Conservation (phyloP, 73 alveolate species). For the Diophrys appendiculata region DNA sequence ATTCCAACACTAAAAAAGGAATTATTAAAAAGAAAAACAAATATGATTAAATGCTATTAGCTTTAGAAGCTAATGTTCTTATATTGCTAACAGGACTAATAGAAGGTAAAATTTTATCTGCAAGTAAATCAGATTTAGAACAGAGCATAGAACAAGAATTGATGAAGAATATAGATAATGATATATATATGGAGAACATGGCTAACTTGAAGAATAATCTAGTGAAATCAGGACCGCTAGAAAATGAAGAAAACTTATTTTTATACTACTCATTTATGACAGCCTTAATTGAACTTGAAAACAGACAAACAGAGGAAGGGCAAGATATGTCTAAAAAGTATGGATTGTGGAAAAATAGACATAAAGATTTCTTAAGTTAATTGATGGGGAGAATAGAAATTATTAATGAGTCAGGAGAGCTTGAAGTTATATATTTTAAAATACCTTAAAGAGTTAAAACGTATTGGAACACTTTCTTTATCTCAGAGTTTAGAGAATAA, state of each 20-base stretch:
- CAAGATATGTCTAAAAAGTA: not conserved
- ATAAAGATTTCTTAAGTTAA: not conserved
- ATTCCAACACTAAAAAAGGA: not conserved
- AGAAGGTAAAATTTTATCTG: not conserved
- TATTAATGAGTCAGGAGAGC: not conserved
- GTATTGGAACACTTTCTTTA: not conserved
- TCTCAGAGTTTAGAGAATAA: not conserved
- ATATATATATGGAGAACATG: conserved; percentile 8
- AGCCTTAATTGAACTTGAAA: conserved; percentile 9
- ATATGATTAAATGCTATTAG: not conserved
- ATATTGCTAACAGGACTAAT: not conserved
- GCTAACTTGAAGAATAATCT: not conserved
- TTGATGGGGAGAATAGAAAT: conserved; percentile 9
- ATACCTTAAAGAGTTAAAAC: not conserved
- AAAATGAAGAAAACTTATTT: conserved; percentile 4
- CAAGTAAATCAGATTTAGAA: not conserved
- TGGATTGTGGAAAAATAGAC: not conserved
- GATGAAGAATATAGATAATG: not conserved
- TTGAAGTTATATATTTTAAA: not conserved
- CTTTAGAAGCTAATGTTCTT: not conserved
- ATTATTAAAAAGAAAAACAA: not conserved
- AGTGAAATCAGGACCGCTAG: not conserved
- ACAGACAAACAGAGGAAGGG: not conserved
- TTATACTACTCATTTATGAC: conserved; percentile 9
- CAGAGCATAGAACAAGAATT: not conserved